Base-by-base conservation (phyloP, 2,329 filamentous ascomycete genomes). In the Botryotinia convoluta region DNA sequence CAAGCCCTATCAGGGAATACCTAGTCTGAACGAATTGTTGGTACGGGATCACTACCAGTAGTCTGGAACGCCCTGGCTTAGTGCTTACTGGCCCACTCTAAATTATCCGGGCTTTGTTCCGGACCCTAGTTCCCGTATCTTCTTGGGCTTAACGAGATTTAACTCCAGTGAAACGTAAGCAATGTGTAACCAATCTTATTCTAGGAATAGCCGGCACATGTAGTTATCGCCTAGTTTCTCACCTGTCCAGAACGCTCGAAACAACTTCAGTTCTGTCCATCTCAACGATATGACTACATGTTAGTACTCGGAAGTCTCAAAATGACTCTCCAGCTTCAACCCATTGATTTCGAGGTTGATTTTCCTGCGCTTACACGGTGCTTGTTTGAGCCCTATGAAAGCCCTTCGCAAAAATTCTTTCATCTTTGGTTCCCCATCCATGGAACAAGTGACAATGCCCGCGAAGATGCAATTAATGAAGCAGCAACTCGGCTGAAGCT, bases 331-430 rank as follows among this genome's bases (percentile, higher is more conserved):
- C n/a, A 68, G 44, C 64, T 68, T 54, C 71, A 69, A 62, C 18
- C 57, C 32, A 44, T 72, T 29, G 62, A 72, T 39, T 6, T 16
- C 3, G 63, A 72, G 39, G 37, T 32, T 14, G 72, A 67, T 71
- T 37, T 18, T 18, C 35, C 22, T 84, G 82, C 83, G 82, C 63
- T 73, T 59, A 45, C 67, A 39, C 67, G 60, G 29, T 61, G 67
- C 42, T 10, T 73, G 44, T 73, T 73, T 45, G 68, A 73, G n/a
- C 59, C 72, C 16, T 65, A 71, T 45, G 67, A 71, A 71, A 32
- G 57, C 37, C 72, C 72, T 22, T 4, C 4, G 20, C 72, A 70
- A 29, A 73, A 39, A 7, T 73, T 73, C 35, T 64, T 71, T n/a
- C 48, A 71, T 26, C 45, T 73, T 22, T 73, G 32, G 10, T 71